phyloP scores from a whole-genome alignment of 2,329 filamentous ascomycete genomes.

The Teratosphaeria zuluensis region DNA sequence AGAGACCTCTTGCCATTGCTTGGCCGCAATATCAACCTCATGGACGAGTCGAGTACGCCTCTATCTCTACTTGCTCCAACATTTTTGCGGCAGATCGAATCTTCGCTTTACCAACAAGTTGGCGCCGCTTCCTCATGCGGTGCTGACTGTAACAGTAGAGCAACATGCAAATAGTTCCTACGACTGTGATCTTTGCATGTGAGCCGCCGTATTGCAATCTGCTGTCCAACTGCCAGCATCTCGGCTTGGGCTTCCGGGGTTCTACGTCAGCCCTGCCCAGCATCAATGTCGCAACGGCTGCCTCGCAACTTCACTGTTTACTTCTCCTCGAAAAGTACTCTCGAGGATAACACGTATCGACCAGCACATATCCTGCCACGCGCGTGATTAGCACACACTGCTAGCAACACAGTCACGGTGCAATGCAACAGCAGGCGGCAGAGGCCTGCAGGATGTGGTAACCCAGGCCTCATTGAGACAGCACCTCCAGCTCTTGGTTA shows the following conservation, averaged over 20 bases:
- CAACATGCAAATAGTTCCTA: slow-evolving; percentile 5
- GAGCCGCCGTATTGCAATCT: not conserved
- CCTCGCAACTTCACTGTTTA: not conserved
- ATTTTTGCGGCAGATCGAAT: slow-evolving; percentile 19
- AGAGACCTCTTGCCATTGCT: not conserved
- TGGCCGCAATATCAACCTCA: not conserved
- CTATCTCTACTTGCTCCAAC: slow-evolving; percentile 15
- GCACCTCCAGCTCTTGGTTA: not conserved
- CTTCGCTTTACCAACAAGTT: slow-evolving; percentile 23
- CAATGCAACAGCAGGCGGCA: not conserved
- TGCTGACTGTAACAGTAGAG: slow-evolving; percentile 25
- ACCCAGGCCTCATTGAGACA: not conserved
- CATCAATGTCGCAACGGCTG: not conserved
- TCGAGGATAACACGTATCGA: not conserved
- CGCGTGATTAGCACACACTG: not conserved
- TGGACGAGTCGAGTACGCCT: not conserved
- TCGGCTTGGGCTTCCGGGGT: not conserved
- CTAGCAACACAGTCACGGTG: not conserved
- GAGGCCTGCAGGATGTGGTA: not conserved
- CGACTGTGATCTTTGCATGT: too few species aligned
- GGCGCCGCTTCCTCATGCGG: slow-evolving; percentile 13
- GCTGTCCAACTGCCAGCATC: not conserved
- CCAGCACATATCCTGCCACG: not conserved
- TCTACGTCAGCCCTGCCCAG: not conserved
- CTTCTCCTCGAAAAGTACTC: not conserved